Evolutionary conservation across 2,329 filamentous ascomycete genomes (phyloP).

Genomic region (Verticillium zaregamsianum): DNA sequence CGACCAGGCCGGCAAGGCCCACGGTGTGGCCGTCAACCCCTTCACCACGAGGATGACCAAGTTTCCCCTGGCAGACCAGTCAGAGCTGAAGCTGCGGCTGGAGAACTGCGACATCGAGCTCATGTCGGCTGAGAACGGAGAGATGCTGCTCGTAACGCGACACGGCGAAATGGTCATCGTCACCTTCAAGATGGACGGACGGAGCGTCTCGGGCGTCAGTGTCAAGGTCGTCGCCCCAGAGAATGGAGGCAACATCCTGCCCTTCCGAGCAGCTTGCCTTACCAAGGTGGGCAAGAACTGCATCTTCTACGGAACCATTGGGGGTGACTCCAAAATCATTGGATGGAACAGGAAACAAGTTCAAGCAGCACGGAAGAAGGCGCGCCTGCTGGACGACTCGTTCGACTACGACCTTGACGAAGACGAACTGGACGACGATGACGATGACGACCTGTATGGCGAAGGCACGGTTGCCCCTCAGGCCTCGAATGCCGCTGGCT

Average conservation of each 20-base stretch:
- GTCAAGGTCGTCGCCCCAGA: slow-evolving; percentile 61
- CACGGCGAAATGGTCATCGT: slow-evolving; percentile 72
- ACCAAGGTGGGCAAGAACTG: slow-evolving; percentile 62
- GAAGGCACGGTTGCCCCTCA: slow-evolving; percentile 32
- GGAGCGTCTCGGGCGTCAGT: slow-evolving; percentile 84
- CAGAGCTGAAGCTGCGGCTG: slow-evolving; percentile 71
- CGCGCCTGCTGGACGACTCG: slow-evolving; percentile 52
- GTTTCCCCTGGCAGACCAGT: slow-evolving; percentile 84
- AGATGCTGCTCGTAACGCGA: slow-evolving; percentile 77
- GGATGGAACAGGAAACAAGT: slow-evolving; percentile 70
- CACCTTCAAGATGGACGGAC: slow-evolving; percentile 81
- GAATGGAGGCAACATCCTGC: slow-evolving; percentile 59
- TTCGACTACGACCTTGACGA: slow-evolving; percentile 47
- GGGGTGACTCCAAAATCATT: slow-evolving; percentile 74
- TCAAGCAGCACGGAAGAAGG: slow-evolving; percentile 57
- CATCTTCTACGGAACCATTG: slow-evolving; percentile 83
- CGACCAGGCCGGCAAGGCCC: slow-evolving; percentile 91
- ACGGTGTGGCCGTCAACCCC: slow-evolving; percentile 86
- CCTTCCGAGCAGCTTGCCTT: slow-evolving; percentile 63
- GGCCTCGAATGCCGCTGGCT: slow-evolving; percentile 29
- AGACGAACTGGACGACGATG: slow-evolving; percentile 58
- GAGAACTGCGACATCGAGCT: slow-evolving; percentile 78
- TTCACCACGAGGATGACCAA: slow-evolving; percentile 80
- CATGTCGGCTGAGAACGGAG: slow-evolving; percentile 71
- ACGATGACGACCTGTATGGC: slow-evolving; percentile 56